Evolutionary conservation across 2,329 filamentous ascomycete species (phyloP), one percentile per base, ranked within the genome.

Genomic region (Ilyonectria destructans): DNA sequence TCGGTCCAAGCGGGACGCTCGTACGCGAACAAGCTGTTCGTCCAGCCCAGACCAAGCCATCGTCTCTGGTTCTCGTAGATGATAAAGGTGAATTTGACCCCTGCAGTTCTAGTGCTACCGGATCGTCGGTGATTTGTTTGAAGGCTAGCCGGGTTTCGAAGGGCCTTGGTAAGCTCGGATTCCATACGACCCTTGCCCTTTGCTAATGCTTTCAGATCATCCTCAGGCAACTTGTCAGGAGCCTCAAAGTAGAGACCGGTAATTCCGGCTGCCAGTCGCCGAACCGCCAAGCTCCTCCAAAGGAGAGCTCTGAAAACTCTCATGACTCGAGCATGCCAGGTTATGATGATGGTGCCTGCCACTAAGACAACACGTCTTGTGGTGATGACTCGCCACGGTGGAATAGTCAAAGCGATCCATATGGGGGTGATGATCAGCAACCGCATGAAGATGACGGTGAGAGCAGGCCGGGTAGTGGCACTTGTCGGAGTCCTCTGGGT

Each of bases 21-120:
- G 76, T 98, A 97, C 0, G 95, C 91, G 72, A 99, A 94, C 69
- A 99, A 85, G 45, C 92, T 97, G 2, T 92, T 92, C 0, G 96
- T 98, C 95, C 96, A 99, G 0, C 96, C 96, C 13, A 99, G 88
- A 1, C 95, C 96, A 4, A 99, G 84, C 96, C 96, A 99, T 59
- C 96, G 90, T 48, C 96, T 89, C 81, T 99, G 96, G 75, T 99
- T 99, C 80, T 99, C 96, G 77, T 95, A 98, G 2, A 99, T 87
- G 55, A 96, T 95, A 71, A 99, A 99, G 0, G 96, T 99, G 77
- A 99, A 99, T 51, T 95, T 93, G 15, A 99, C 93, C 1, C 95
- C 95, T 0, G 94, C 89, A 5, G 92, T 91, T 68, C 86, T 87
- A n/a, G 81, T 80, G 23, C 83, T 81, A 43, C 85, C 79, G 8